A percentile compares a stretch with the other conserved stretches of the same genome.
Conservation (phyloP, 352 stramenopile species). For the Pythium dissotocum region DNA sequence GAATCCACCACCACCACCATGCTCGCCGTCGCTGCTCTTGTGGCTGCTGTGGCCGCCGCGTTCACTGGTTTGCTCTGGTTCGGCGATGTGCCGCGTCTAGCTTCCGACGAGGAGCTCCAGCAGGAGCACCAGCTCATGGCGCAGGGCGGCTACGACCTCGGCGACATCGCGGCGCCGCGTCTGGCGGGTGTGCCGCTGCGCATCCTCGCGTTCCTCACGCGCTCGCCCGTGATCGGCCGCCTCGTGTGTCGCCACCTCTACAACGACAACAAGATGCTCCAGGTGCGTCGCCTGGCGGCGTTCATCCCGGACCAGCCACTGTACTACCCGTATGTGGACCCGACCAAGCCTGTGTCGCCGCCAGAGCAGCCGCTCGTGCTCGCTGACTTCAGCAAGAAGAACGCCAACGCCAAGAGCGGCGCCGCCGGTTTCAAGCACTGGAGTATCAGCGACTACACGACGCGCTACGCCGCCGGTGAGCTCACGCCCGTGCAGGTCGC, state of each 20-base stretch:
- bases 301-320: slow-evolving; percentile 70
- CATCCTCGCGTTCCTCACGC: slow-evolving; percentile 39
- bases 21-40: slow-evolving; percentile 36
- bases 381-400: slow-evolving; percentile 28
- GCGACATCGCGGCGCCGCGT: slow-evolving; percentile 43
- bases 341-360: slow-evolving; percentile 12
- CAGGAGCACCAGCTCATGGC: slow-evolving; percentile 32
- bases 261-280: slow-evolving; percentile 64
- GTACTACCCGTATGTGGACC: slow-evolving; percentile 78
- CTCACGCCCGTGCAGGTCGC: slow-evolving; percentile 66
- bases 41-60: slow-evolving; percentile 45
- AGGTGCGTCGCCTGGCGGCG: slow-evolving; percentile 54
- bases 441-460: slow-evolving; percentile 70
- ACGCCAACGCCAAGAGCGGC: slow-evolving; percentile 27
- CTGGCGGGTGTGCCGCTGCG: slow-evolving; percentile 53
- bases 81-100: slow-evolving; percentile 45
- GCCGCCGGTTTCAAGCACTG: slow-evolving; percentile 59
- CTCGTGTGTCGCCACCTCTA: slow-evolving; percentile 49
- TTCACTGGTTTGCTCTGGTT: slow-evolving; percentile 52
- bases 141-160: slow-evolving; percentile 51
- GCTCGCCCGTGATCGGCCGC: slow-evolving; percentile 47
- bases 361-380: slow-evolving; percentile 21
- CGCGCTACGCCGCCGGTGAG: slow-evolving; percentile 41
- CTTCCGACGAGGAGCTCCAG: slow-evolving; percentile 37
- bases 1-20: slow-evolving; percentile 22